Base-by-base conservation (phyloP, 192 early-diverging fungal species). In the Coemansia sp. region DNA sequence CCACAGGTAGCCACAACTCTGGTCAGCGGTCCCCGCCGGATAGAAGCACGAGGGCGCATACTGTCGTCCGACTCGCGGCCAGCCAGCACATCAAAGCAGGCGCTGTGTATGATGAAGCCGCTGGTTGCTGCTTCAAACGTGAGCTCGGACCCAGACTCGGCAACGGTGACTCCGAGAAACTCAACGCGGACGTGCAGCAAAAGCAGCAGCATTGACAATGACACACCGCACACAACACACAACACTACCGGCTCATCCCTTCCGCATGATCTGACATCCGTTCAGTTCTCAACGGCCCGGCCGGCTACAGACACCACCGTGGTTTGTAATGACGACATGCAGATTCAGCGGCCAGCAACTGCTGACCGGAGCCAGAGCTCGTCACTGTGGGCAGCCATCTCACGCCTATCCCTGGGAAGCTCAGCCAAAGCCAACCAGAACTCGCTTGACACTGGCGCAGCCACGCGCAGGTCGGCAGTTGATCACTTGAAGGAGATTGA, bases 11-110 rank as follows among this genome's bases (percentile, higher is more conserved):
- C 64, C 3, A 59, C 60, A 18, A 53, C 59, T 51, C 54, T 62
- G 48, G 43, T 55, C 21, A 40, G 37, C n/a, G 58, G 40, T 14
- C 16, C 60, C 1, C 60, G 38, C 40, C 64, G 53, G 11, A 40
- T 73, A 16, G 64, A 66, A 42, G 71, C 71, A 17, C 71, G 71
- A 8, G 71, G 71, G 0, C 53, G 51, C 50, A 62, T 73, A 6
- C 3, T 40, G n/a, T n/a, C 43, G 21, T 41, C 39, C 3, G 49
- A 51, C 6, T 6, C 36, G 16, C 48, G 32, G 21, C 46, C 39
- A 9, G 37, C 14, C 9, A 40, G 37, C 12, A 50, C 32, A n/a
- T 34, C 18, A 9, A 44, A 47, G 39, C 44, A 56, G 14, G 62
- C 63, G 18, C 46, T 72, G 40, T 39, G 41, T 18, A 57, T 72